Evolutionary conservation across 768 basidiomycete genomes (phyloP), one percentile per base, ranked within the genome.

Genomic region (Mycena maculata): DNA sequence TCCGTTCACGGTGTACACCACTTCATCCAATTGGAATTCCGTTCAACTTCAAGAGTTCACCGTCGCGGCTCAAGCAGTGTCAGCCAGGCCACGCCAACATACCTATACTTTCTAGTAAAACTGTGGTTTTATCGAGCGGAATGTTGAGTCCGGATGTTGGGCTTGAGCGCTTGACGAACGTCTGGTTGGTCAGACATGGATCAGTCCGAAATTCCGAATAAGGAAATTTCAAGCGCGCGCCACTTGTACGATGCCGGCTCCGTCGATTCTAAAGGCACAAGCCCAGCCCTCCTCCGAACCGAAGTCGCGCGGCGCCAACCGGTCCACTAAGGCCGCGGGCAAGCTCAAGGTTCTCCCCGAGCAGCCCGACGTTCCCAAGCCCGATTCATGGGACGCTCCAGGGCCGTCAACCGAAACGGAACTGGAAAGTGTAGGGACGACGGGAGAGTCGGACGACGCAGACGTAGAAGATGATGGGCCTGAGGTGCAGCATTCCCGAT

Each of bases 271-370:
- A 38, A 48, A 48, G 23, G 15, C 69, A 22, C 45, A 63, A 25
- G 25, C 74, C 16, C 71, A 62, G n/a, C 15, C 60, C 30, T 27
- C 54, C 3, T 62, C 72, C 15, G 89, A 90, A 66, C 76, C 81
- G 13, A 92, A 91, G 71, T 79, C 84, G 23, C 85, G 92, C 58
- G 91, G 92, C 0, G 91, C 92, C 16, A 92, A 93, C 72, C 84
- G 92, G 69, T 89, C 91, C 22, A 93, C 92, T 0, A 94, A 94
- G 75, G 87, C 91, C 11, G 90, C 90, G 15, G 92, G 93, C 47
- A 95, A 95, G 76, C 87, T 95, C 70, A 95, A 95, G 75, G 92
- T 95, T 18, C 84, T 95, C 31, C 94, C 94, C 52, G 94, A 95
- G 74, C 90, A 95, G 73, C 92, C 91, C 8, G 90, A 83, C 68